These are phyloP conservation scores for Blastobotrys raffinosifermentans DNA, from an alignment of 1,139 yeast genomes.

Conservation along the genomic window DNA sequence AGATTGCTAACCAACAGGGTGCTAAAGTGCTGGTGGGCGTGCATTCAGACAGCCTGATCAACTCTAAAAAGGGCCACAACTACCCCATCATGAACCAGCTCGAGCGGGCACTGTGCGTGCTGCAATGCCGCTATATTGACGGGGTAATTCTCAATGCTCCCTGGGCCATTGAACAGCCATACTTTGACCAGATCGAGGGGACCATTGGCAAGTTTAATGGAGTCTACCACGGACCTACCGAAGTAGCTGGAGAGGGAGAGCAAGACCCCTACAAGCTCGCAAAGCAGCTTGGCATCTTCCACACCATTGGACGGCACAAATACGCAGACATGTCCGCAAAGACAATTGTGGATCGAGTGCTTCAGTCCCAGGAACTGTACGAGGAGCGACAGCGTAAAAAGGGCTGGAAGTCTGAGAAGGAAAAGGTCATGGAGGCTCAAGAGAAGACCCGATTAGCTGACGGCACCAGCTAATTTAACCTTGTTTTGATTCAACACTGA, in stretches of 20 bases:
- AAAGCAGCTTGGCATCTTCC: slow-evolving; percentile 37
- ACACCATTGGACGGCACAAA: slow-evolving; percentile 47
- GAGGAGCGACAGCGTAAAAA: slow-evolving; percentile 75
- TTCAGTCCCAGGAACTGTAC: slow-evolving; percentile 56
- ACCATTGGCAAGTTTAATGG: slow-evolving; percentile 37
- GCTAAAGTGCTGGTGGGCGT: slow-evolving; percentile 60
- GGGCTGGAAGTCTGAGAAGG: slow-evolving; percentile 60
- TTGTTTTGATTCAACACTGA: no score
- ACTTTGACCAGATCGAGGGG: slow-evolving; percentile 31
- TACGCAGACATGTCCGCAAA: slow-evolving; percentile 57
- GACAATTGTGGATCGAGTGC: slow-evolving; percentile 62
- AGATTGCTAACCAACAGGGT: slow-evolving; percentile 28
- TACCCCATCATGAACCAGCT: slow-evolving; percentile 83
- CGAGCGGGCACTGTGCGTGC: slow-evolving; percentile 79
- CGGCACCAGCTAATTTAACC: no score
- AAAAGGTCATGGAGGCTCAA: slow-evolving; percentile 28
- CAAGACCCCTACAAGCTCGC: slow-evolving; percentile 42
- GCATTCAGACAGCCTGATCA: slow-evolving; percentile 56
- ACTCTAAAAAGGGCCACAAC: slow-evolving; percentile 55
- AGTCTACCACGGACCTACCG: slow-evolving; percentile 63
- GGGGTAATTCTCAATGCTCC: slow-evolving; percentile 71
- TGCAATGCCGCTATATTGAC: slow-evolving; percentile 83
- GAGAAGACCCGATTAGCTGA: not conserved
- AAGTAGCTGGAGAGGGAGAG: slow-evolving; percentile 25
- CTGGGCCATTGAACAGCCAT: slow-evolving; percentile 41